Base-by-base conservation (phyloP, 2,329 filamentous ascomycete genomes). In the Diatrype stigma region DNA sequence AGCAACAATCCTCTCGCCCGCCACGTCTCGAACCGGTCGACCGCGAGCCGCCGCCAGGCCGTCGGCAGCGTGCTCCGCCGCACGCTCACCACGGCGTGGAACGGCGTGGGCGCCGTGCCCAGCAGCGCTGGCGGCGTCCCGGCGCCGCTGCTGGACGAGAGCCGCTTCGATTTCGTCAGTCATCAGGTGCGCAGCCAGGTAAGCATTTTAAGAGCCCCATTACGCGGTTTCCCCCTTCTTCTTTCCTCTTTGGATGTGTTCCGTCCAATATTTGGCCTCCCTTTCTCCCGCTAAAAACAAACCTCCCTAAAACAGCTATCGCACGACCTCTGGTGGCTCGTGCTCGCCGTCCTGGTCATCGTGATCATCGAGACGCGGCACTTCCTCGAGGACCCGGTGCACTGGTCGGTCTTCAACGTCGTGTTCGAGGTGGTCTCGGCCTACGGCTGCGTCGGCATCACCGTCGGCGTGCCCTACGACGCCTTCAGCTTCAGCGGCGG, bases 261-360 rank as follows among this genome's bases (percentile, higher is more conserved):
- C n/a, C n/a, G n/a, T n/a, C n/a, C n/a, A n/a, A n/a, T n/a, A n/a
- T n/a, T n/a, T n/a, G n/a, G n/a, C n/a, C n/a, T n/a, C n/a, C n/a
- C n/a, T n/a, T n/a, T n/a, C n/a, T n/a, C n/a, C n/a, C n/a, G n/a
- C n/a, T n/a, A n/a, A n/a, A n/a, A n/a, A n/a, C n/a, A n/a, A n/a
- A n/a, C n/a, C n/a, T n/a, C n/a, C n/a, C n/a, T n/a, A n/a, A n/a
- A n/a, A n/a, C n/a, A n/a, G n/a, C 72, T 86, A 2, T 79, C 80
- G 8, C 82, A 86, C 61, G 83, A 86, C 58, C 70, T 86, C 11
- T 86, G 82, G 83, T 84, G 78, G 73, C 74, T 86, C 14, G 76
- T 81, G 2, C 63, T 85, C 1, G 81, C 81, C 0, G 75, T 83
- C 5, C 70, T 85, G n/a, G 67, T 81, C 23, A 83, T 86, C 52